Conservation (phyloP, 352 stramenopile genomes). For the Globisporangium alternatum region DNA sequence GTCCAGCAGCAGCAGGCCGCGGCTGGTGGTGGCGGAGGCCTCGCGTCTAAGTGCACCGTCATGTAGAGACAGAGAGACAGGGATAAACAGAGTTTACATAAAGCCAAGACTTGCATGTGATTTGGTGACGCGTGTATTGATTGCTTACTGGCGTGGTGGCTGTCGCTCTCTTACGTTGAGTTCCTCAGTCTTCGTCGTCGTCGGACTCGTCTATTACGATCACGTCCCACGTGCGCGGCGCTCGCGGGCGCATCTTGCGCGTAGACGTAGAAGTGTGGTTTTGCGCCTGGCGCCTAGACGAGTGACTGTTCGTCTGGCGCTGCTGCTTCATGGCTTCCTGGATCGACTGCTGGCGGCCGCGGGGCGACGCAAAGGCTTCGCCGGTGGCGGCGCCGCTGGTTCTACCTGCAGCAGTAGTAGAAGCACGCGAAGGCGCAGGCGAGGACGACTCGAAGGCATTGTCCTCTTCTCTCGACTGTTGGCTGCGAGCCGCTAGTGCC, state of each 20-base stretch:
- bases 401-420: not conserved
- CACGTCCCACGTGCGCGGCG: constrained; percentile 55
- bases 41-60: constrained; percentile 56
- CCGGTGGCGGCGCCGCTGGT: constrained; percentile 4
- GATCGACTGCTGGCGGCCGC: constrained; percentile 28
- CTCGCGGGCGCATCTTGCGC: constrained; percentile 25
- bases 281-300: not conserved
- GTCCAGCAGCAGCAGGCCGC: constrained; percentile 37
- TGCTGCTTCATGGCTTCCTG: constrained; percentile 18
- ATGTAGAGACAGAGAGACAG: constrained; percentile 46
- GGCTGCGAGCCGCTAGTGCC: not conserved
- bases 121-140: constrained; percentile 3
- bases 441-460: not conserved
- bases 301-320: not conserved
- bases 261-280: not conserved
- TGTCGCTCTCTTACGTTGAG: not conserved
- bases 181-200: constrained; percentile 34
- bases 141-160: not conserved
- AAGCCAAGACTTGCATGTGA: not conserved
- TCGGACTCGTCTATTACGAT: constrained; percentile 82
- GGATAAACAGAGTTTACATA: not conserved
- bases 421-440: not conserved
- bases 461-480: not conserved
- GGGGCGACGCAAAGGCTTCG: constrained; percentile 11
- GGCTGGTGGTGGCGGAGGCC: constrained; percentile 25